Evolutionary conservation across 140 eudicot genomes (phyloP), one percentile per base, ranked within the genome.

Genomic region (Stevia rebaudiana): DNA sequence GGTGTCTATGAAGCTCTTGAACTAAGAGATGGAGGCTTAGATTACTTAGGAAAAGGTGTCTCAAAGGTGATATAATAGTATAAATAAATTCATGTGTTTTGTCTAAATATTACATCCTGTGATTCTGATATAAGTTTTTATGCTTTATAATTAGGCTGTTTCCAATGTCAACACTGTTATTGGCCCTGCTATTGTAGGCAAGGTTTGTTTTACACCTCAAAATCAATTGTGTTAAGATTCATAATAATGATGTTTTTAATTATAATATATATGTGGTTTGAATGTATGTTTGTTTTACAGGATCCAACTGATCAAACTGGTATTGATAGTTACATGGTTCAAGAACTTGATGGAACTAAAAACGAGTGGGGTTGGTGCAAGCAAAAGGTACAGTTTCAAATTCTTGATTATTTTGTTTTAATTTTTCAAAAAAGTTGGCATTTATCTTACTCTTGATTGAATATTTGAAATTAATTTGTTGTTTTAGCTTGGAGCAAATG

Each of bases 321-420:
- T 1, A 79, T 91, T 47, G 98, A 91, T 67, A 87, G 87, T 79
- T 87, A 61, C 89, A 91, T 91, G 95, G 98, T 91, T 70, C 98
- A 91, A 73, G 72, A 91, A 79, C 95, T 91, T 4, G 98, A 91
- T 75, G 98, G 95, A 63, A 91, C 98, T 37, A 83, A 77, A 65
- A 91, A 87, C 52, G 98, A 91, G 87, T 91, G 98, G 96, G 98
- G 96, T 64, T 91, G 98, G 98, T 91, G 98, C 95, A 91, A 91
- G 80, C 96, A 91, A 67, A 91, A 91, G 98, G 98, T 91, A 84
- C 23, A 6, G 11, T 30, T 28, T 8, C 44, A 35, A 8, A 33
- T 50, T 5, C 41, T 11, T 3, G 18, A 25, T 76, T 24, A 11
- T 40, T 53, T 28, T 50, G 3, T 69, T 37, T 63, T n/a, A n/a